Evolutionary conservation across 2,329 filamentous ascomycete species (phyloP).

Genomic region (Colletotrichum nymphaeae): DNA sequence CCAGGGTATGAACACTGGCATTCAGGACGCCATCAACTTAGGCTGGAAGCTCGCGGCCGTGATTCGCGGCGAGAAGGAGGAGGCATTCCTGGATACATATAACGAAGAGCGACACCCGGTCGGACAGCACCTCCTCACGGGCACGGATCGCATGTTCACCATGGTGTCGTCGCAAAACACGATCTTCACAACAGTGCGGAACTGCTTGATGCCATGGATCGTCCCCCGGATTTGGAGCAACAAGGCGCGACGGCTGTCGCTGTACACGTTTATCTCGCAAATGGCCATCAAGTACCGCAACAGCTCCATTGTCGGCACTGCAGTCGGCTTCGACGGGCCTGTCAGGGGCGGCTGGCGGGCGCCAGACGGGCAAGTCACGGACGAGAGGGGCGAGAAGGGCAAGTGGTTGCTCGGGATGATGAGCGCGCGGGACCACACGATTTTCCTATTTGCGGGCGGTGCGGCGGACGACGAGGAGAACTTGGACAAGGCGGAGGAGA

Average conservation of each 20-base stretch:
- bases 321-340: conserved; percentile 43
- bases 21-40: conserved; percentile 48
- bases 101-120: conserved; percentile 59
- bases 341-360: conserved; percentile 60
- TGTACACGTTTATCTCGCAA: conserved; percentile 53
- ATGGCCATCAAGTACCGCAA: conserved; percentile 55
- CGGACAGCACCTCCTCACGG: conserved; percentile 53
- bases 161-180: conserved; percentile 49
- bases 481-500: conserved; percentile 18
- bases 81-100: conserved; percentile 59
- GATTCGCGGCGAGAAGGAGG: conserved; percentile 35
- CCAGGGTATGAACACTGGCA: conserved; percentile 51
- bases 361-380: conserved; percentile 48
- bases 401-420: conserved; percentile 43
- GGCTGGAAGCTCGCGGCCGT: conserved; percentile 48
- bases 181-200: conserved; percentile 49
- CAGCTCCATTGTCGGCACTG: conserved; percentile 49
- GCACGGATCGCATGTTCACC: conserved; percentile 55
- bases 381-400: conserved; percentile 21
- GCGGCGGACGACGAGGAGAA: conserved; percentile 14
- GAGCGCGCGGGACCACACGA: conserved; percentile 41
- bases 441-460: conserved; percentile 47
- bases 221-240: conserved; percentile 47
- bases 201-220: conserved; percentile 50
- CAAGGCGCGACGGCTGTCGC: conserved; percentile 34